Percentiles rank a stretch among this genome's conserved stretches.
Conservation (phyloP, 2,329 filamentous ascomycete genomes). For the Calonectria pauciramosa region DNA sequence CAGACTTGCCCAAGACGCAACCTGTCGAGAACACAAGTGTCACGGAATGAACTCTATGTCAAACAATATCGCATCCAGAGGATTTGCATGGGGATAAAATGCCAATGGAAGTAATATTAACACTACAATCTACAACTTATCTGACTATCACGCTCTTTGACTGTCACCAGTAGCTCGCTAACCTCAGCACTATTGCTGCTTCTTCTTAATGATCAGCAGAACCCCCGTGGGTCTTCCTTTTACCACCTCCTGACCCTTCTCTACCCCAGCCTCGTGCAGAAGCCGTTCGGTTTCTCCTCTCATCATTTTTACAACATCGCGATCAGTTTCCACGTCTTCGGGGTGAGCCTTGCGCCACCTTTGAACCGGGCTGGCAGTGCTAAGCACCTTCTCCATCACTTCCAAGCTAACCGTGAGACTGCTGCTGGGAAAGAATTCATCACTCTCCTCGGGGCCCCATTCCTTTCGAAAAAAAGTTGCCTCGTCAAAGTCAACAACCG, state of each 20-base stretch:
- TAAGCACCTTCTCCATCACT: constrained; percentile 52
- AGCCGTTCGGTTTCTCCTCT: constrained; percentile 44
- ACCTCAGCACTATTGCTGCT: neutral
- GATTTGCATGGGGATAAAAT: neutral
- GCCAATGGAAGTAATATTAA: neutral
- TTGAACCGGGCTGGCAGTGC: constrained; percentile 55
- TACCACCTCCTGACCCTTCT: constrained; percentile 50
- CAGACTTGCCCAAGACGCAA: neutral
- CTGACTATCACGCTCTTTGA: neutral
- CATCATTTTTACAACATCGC: constrained; percentile 52
- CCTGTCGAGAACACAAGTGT: neutral
- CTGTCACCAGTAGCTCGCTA: neutral
- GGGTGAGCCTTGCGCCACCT: constrained; percentile 62
- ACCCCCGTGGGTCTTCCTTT: constrained; percentile 40
- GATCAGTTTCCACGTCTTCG: constrained; percentile 55
- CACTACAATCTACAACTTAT: neutral
- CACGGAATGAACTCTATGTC: neutral
- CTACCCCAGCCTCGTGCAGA: constrained; percentile 51
- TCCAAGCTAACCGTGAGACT: constrained; percentile 45
- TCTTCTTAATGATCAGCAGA: constrained; percentile 50
- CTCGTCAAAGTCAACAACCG: constrained; percentile 55
- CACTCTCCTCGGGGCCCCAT: constrained; percentile 51
- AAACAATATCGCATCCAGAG: neutral
- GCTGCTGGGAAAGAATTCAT: constrained; percentile 45
- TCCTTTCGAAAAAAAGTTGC: constrained; percentile 55